These are phyloP conservation scores for Cyclotella cryptica DNA, from an alignment of 108 stramenopile genomes.

Conservation along the genomic window DNA sequence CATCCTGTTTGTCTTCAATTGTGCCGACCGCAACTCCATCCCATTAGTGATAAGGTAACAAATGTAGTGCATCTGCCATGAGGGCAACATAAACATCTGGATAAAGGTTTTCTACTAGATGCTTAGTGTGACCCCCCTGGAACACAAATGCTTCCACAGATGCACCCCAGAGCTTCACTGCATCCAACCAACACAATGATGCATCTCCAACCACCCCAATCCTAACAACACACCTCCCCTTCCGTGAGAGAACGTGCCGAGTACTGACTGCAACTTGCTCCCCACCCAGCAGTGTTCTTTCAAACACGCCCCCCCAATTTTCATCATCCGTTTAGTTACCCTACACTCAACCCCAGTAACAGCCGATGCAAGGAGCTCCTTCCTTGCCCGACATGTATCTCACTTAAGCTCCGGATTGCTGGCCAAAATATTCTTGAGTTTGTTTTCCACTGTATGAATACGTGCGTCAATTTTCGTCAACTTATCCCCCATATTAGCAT, in stretches of 20 bases:
- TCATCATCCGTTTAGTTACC: constrained; percentile 9
- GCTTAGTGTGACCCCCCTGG: not conserved
- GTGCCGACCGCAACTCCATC: not conserved
- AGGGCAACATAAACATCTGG: not conserved
- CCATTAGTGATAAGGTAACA: not conserved
- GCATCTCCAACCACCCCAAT: not conserved
- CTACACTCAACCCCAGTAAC: not conserved
- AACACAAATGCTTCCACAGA: constrained; percentile 10
- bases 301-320: not conserved
- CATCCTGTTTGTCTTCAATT: constrained; percentile 1
- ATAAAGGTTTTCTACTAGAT: constrained; percentile 16
- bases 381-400: not conserved
- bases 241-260: not conserved
- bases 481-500: not conserved
- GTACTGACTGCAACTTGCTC: constrained; percentile 16
- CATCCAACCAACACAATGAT: constrained; percentile 13
- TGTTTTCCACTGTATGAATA: constrained; percentile 7
- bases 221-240: constrained; percentile 4
- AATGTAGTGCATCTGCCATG: not conserved
- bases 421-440: not conserved
- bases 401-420: constrained; percentile 14
- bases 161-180: constrained; percentile 9
- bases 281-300: not conserved
- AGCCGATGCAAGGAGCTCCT: not conserved
- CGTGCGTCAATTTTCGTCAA: not conserved